Conservation (phyloP, 345 rosid species). For the Ailanthus altissimus region DNA sequence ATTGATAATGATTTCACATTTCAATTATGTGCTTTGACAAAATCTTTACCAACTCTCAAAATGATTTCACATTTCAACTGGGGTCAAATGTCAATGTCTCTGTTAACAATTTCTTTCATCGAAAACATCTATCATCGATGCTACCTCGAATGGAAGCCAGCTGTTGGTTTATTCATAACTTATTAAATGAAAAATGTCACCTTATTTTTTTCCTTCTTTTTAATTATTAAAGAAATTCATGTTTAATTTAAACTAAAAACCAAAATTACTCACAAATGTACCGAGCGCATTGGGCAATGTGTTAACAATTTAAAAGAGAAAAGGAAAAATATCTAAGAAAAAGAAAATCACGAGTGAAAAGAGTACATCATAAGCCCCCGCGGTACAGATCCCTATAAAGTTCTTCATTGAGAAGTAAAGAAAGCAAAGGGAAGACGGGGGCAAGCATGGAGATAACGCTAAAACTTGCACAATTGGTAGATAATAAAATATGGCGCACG, state of each 20-base stretch:
- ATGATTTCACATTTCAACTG: neutral
- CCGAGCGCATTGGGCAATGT: no score
- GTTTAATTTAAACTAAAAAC: no score
- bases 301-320: neutral
- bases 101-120: no score
- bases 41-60: neutral
- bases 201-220: neutral
- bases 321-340: no score
- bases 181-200: neutral
- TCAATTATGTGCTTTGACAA: neutral
- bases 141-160: constrained; percentile 21
- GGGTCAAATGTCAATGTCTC: neutral
- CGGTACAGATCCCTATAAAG: constrained; percentile 33
- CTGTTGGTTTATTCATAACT: neutral
- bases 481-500: no score
- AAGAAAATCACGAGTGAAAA: neutral
- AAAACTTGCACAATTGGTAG: no score
- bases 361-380: neutral
- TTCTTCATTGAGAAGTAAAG: neutral
- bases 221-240: neutral
- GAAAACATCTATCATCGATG: neutral
- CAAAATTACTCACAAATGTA: neutral
- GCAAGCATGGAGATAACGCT: no score
- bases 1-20: neutral
- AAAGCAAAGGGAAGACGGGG: neutral